Percentiles rank a stretch among this genome's conserved stretches.
phyloP scores from a whole-genome alignment of 495 filamentous ascomycete species.

The Halenospora varia region DNA sequence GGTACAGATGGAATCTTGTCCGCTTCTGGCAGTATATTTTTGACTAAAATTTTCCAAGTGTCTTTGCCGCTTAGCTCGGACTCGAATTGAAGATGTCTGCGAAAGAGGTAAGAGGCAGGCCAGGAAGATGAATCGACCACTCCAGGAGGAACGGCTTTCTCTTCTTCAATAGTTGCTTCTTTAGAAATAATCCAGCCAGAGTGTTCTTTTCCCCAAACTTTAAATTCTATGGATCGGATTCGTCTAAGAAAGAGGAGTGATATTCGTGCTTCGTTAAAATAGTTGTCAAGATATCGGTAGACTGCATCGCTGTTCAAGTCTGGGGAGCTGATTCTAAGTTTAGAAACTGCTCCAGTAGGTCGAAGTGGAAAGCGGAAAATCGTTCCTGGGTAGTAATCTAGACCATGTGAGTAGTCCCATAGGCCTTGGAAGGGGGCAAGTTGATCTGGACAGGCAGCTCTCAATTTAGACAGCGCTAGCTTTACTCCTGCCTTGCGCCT shows the following conservation, averaged over 20 bases:
- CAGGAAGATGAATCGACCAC: slow-evolving; percentile 2
- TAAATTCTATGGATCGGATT: slow-evolving; percentile 27
- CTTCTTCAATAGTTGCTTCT: slow-evolving; percentile 2
- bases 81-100: too few relatives aligned
- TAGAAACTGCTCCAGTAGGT: background rate
- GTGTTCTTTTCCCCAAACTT: slow-evolving; percentile 7
- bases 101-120: too few relatives aligned
- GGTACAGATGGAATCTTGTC: slow-evolving; percentile 13
- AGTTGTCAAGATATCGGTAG: slow-evolving; percentile 18
- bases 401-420: slow-evolving; percentile 24
- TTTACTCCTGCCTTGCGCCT: slow-evolving; percentile 21
- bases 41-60: slow-evolving; percentile 27
- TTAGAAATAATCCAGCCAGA: slow-evolving; percentile 18
- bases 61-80: too few relatives aligned
- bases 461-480: slow-evolving; percentile 21
- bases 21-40: slow-evolving; percentile 16
- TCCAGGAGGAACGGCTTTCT: slow-evolving; percentile 13
- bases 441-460: slow-evolving; percentile 27
- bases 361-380: slow-evolving; percentile 40
- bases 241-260: slow-evolving; percentile 30
- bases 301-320: slow-evolving; percentile 8
- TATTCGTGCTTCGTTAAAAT: slow-evolving; percentile 28
- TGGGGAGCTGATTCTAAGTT: slow-evolving; percentile 12
- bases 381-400: slow-evolving; percentile 32
- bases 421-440: slow-evolving; percentile 38